phyloP scores from a whole-genome alignment of 192 early-diverging fungal species.

The Funneliformis geosporum region DNA sequence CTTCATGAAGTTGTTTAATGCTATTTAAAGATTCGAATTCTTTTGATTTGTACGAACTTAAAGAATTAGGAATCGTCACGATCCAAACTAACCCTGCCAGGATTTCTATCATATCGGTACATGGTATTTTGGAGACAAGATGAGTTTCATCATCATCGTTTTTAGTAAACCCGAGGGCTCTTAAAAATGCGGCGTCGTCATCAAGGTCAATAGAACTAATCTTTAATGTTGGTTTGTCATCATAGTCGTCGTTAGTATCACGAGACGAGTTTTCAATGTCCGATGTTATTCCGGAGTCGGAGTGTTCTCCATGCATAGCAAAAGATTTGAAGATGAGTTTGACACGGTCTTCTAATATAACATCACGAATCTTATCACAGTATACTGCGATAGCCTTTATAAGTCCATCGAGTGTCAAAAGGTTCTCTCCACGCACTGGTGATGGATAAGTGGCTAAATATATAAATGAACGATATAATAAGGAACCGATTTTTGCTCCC shows the following conservation, averaged over 20 bases:
- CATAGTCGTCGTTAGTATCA: no score
- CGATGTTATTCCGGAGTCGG: neutral
- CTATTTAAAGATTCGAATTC: neutral
- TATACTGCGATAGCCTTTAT: conserved; percentile 5
- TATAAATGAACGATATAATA: conserved; percentile 2
- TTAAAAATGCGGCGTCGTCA: conserved; percentile 2
- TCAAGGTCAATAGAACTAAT: neutral
- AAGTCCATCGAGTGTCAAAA: neutral
- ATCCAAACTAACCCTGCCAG: neutral
- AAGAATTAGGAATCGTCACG: neutral
- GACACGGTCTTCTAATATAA: neutral
- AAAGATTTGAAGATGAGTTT: conserved; percentile 17
- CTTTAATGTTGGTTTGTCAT: neutral
- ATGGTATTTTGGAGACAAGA: neutral
- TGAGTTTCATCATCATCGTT: neutral
- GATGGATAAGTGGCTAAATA: conserved; percentile 1
- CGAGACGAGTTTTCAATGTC: no score
- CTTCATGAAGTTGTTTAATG: neutral
- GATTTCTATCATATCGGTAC: neutral
- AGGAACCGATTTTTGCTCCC: neutral
- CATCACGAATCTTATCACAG: neutral
- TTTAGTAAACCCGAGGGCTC: neutral
- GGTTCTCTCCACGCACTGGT: neutral
- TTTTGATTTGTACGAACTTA: neutral
- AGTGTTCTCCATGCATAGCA: neutral